phyloP scores from a whole-genome alignment of 225 moss, liverwort and hornwort genomes.

The Pseudisothecium myosuroides region DNA sequence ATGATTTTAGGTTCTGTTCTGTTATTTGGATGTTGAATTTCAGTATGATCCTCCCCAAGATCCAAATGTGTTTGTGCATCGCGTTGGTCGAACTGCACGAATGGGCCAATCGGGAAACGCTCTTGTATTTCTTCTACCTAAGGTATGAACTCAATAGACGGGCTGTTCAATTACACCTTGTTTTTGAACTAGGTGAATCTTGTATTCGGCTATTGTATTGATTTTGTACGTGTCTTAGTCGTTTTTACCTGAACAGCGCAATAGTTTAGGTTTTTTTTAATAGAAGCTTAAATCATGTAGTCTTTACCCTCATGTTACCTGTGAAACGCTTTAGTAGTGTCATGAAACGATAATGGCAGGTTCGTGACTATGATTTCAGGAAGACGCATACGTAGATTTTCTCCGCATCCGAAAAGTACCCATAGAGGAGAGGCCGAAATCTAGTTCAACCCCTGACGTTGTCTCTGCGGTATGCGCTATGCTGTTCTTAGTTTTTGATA shows the following conservation, averaged over 20 bases:
- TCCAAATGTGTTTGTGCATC: constrained; percentile 98
- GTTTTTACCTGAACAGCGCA: background rate
- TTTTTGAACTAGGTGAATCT: background rate
- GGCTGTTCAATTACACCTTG: background rate
- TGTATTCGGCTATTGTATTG: background rate
- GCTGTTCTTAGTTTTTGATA: background rate
- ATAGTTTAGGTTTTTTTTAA: background rate
- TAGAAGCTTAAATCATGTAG: background rate
- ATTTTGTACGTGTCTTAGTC: background rate
- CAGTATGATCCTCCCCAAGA: constrained; percentile 99
- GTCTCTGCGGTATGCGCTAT: constrained; percentile 47
- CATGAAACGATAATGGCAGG: background rate
- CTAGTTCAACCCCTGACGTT: constrained; percentile 34
- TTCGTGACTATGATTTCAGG: constrained; percentile 35
- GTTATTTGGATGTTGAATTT: background rate
- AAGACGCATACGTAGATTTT: constrained; percentile 95
- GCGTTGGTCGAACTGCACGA: constrained; percentile 96
- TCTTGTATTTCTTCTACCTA: constrained; percentile 81
- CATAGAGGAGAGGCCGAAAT: constrained; percentile 54
- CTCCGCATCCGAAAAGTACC: constrained; percentile 76
- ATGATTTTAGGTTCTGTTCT: background rate
- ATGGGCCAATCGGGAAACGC: constrained; percentile 98
- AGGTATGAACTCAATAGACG: constrained; percentile 25
- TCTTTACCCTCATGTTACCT: background rate
- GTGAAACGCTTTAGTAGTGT: background rate